Base-by-base conservation (phyloP, 2,329 filamentous ascomycete genomes). In the Botrytis hyacinthi region DNA sequence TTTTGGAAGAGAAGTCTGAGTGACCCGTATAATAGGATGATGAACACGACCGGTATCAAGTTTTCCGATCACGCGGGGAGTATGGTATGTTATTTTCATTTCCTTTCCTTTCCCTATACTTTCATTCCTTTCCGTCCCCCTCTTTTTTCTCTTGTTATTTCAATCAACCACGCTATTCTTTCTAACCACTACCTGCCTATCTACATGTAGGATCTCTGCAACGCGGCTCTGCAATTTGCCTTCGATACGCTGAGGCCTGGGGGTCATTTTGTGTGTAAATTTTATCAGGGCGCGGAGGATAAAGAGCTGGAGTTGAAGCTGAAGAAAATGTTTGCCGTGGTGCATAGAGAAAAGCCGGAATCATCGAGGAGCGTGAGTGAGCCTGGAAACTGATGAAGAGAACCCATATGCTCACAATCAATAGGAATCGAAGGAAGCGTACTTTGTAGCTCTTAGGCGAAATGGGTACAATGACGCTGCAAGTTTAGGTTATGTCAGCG, bases 21-120 rank as follows among this genome's bases (percentile, higher is more conserved):
- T 95, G 92, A 96, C 89, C 94, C 94, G 77, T 96, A 97, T 90
- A 83, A 85, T 88, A 99, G 96, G 96, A 92, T 99, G 92, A 97
- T 98, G 94, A 99, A 99, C 84, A 98, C 95, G 79, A 97, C 93
- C 84, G 96, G 96, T 73, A 92, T 93, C 80, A 84, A 84, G 32
- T 96, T 97, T 81, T 90, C 91, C 77, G 96, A 99, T 83, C 96
- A 99, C 83, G 91, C 90, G 16, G 93, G 93, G 44, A 98, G 94
- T 84, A 98, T 99, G 93, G 95, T 98, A 84, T 81, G 91, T 82
- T 35, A 32, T 42, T 48, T 26, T 10, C 22, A 9, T 46, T 10
- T 22, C 9, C 20, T 22, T 16, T 42, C 40, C 40, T 4, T 4
- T 16, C 12, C 20, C 20, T 22, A 22, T 46, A 1, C 18, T 12